Percentiles rank a stretch among this genome's conserved stretches.
Conservation (phyloP, 352 stramenopile genomes). For the Globisporangium spinosum region DNA sequence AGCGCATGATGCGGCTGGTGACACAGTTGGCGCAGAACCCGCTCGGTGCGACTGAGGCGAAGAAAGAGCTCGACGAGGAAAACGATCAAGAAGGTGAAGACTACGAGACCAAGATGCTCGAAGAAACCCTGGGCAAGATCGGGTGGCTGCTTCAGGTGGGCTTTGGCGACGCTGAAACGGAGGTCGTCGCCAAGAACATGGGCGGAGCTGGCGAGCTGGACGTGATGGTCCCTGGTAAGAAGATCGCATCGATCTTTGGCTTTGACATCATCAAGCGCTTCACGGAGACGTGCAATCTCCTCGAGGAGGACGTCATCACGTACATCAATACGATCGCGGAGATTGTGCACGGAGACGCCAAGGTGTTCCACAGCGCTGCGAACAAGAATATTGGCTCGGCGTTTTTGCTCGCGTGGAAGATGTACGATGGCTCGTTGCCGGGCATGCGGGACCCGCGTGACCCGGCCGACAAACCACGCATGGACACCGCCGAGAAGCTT, state of each 20-base stretch:
- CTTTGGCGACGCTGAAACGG: constrained; percentile 95
- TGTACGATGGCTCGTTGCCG: constrained; percentile 87
- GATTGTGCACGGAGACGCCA: constrained; percentile 94
- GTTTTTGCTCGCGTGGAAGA: constrained; percentile 95
- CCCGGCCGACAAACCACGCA: constrained; percentile 61
- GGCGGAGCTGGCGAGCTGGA: constrained; percentile 90
- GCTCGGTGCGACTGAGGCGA: constrained; percentile 61
- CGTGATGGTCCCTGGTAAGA: constrained; percentile 96
- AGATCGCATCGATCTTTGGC: constrained; percentile 95
- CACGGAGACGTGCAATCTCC: constrained; percentile 88
- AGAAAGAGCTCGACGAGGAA: constrained; percentile 73
- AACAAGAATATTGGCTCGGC: constrained; percentile 96
- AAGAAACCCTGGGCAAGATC: constrained; percentile 94
- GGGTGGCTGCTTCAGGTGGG: constrained; percentile 93
- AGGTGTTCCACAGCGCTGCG: constrained; percentile 91
- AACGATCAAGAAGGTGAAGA: constrained; percentile 62
- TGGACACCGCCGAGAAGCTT: constrained; percentile 57
- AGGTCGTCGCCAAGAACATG: constrained; percentile 99
- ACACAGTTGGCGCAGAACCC: constrained; percentile 68
- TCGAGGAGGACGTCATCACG: constrained; percentile 95
- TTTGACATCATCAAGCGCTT: constrained; percentile 97
- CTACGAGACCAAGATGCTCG: constrained; percentile 96
- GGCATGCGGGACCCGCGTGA: constrained; percentile 84
- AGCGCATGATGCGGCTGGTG: constrained; percentile 92
- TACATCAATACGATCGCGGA: constrained; percentile 97